A percentile compares a stretch with the other conserved stretches of the same genome.
Evolutionary conservation across 2,329 filamentous ascomycete genomes (phyloP).

Genomic region (Verticillium alfalfae): DNA sequence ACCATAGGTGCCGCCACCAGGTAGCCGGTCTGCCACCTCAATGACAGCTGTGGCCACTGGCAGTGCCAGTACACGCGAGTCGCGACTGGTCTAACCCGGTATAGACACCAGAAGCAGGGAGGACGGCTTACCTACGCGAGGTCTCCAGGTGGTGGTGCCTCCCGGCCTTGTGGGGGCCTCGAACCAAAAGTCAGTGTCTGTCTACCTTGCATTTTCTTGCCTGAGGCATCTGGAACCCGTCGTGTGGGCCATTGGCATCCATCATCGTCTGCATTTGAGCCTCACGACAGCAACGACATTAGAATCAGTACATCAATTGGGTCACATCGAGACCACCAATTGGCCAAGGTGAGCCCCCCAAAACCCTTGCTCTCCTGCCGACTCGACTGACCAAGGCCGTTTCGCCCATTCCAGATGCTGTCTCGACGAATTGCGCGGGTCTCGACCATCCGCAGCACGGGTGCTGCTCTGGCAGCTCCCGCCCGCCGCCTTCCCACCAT

Average conservation of each 20-base stretch:
- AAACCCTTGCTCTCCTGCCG: not conserved
- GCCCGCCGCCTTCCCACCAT: conserved; percentile 41
- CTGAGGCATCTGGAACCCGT: conserved; percentile 12
- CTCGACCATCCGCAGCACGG: conserved; percentile 33
- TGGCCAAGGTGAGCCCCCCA: conserved; percentile 25
- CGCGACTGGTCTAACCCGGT: conserved; percentile 5
- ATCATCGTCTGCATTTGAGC: conserved; percentile 6
- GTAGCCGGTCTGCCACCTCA: too few species aligned
- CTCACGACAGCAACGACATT: conserved; percentile 14
- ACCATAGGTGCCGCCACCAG: not conserved
- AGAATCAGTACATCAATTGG: conserved; percentile 15
- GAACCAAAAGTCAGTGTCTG: not conserved
- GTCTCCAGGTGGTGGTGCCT: too few species aligned
- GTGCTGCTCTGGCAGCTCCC: conserved; percentile 25
- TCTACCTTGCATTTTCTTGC: not conserved
- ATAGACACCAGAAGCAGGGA: conserved; percentile 1
- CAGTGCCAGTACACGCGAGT: not conserved
- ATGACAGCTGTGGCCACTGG: not conserved
- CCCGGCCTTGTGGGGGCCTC: not conserved
- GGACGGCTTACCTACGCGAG: not conserved
- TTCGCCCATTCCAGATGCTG: conserved; percentile 46
- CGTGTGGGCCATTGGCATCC: conserved; percentile 13
- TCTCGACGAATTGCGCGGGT: conserved; percentile 52
- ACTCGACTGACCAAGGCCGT: conserved; percentile 7
- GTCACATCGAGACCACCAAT: conserved; percentile 25